A percentile compares a stretch with the other conserved stretches of the same genome.
These are phyloP conservation scores for Lasiodiplodia theobromae DNA, from an alignment of 2,329 filamentous ascomycete species.

Conservation along the genomic window DNA sequence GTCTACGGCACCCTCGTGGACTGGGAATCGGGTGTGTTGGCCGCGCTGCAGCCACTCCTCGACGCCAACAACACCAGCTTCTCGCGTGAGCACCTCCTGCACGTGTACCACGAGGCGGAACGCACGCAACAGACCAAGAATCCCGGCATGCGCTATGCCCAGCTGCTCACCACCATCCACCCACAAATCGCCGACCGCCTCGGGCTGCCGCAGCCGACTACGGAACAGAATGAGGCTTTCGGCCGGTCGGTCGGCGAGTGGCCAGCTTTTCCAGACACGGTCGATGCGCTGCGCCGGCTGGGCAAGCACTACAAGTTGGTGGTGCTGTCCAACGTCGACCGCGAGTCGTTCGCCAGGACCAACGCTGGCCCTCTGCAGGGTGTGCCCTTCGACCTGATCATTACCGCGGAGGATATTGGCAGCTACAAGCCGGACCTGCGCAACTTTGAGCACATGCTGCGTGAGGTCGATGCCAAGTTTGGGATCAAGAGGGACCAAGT, in stretches of 20 bases:
- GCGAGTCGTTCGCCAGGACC: slow-evolving; percentile 58
- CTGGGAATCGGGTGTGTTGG: slow-evolving; percentile 71
- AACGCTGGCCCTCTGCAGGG: slow-evolving; percentile 60
- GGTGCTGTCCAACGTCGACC: slow-evolving; percentile 68
- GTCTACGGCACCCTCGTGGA: slow-evolving; percentile 82
- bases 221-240: slow-evolving; percentile 57
- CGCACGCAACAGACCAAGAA: slow-evolving; percentile 59
- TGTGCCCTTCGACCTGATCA: slow-evolving; percentile 67
- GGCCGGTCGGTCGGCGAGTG: slow-evolving; percentile 61
- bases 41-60: slow-evolving; percentile 61
- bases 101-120: slow-evolving; percentile 45
- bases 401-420: slow-evolving; percentile 75
- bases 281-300: slow-evolving; percentile 60
- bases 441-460: slow-evolving; percentile 69
- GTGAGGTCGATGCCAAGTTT: slow-evolving; percentile 50
- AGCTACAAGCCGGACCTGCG: slow-evolving; percentile 71
- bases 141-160: slow-evolving; percentile 66
- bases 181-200: slow-evolving; percentile 56
- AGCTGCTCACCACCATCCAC: slow-evolving; percentile 63
- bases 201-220: slow-evolving; percentile 43
- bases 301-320: slow-evolving; percentile 63
- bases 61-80: slow-evolving; percentile 44
- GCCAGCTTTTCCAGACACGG: slow-evolving; percentile 65
- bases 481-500: slow-evolving; percentile 65
- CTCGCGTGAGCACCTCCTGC: slow-evolving; percentile 51